Conservation (phyloP, 2,329 filamentous ascomycete species). For the Sphaceloma murrayae region DNA sequence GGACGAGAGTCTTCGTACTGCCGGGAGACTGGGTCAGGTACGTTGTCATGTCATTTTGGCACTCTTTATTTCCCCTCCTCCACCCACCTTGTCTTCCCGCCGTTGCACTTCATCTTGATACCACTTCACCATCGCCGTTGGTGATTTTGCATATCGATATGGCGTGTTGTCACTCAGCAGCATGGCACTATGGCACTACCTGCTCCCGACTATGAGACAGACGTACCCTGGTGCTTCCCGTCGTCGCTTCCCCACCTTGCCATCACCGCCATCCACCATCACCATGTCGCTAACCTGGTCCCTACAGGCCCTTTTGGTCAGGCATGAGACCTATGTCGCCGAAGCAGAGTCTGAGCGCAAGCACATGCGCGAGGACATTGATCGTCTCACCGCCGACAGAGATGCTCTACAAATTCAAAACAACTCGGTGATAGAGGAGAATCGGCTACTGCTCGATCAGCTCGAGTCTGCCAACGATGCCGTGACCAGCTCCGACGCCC, state of each 20-base stretch:
- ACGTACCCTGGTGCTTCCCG: conserved; percentile 9
- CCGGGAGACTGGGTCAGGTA: conserved; percentile 88
- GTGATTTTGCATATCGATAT: conserved; percentile 18
- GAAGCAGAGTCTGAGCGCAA: conserved; percentile 79
- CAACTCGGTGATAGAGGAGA: conserved; percentile 69
- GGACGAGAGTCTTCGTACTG: conserved; percentile 78
- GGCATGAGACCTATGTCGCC: conserved; percentile 90
- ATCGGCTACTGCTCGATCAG: conserved; percentile 68
- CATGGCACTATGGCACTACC: conserved; percentile 17
- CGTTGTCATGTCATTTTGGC: conserved; percentile 20
- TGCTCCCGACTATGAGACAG: conserved; percentile 5
- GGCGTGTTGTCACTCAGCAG: conserved; percentile 16
- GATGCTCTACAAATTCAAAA: conserved; percentile 62
- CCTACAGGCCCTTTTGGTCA: conserved; percentile 75
- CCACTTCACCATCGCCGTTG: conserved; percentile 17
- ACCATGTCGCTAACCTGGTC: conserved; percentile 59
- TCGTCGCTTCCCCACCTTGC: not conserved
- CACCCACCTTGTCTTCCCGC: conserved; percentile 11
- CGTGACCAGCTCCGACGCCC: conserved; percentile 69
- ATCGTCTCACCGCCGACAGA: conserved; percentile 65
- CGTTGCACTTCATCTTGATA: conserved; percentile 14
- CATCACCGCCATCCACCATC: conserved; percentile 16
- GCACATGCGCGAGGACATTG: conserved; percentile 62
- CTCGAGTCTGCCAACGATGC: conserved; percentile 73
- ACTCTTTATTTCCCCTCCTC: conserved; percentile 17